These are phyloP conservation scores for Xylaria sp. DNA, from an alignment of 2,329 filamentous ascomycete species.

Conservation along the genomic window DNA sequence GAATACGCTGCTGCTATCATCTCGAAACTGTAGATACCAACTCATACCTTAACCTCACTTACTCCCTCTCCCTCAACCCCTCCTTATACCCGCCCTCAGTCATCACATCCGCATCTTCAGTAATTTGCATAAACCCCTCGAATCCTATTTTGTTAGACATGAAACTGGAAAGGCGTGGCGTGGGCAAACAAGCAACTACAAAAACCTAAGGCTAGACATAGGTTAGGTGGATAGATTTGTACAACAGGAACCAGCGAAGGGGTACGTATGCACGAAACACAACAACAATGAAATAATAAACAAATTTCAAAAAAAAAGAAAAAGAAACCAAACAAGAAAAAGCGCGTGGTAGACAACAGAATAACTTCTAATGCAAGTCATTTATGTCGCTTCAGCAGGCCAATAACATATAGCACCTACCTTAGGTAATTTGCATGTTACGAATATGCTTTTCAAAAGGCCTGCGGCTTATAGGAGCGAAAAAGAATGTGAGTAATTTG, in stretches of 20 bases:
- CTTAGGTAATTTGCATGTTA: too few relatives aligned
- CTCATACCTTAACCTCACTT: constrained; percentile 20
- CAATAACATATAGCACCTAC: too few relatives aligned
- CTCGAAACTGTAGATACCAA: constrained; percentile 64
- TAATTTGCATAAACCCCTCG: constrained; percentile 20
- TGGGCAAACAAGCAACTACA: constrained; percentile 7
- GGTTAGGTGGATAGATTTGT: constrained; percentile 31
- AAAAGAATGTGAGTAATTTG: background rate
- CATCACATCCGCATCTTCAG: constrained; percentile 24
- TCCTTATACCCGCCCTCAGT: constrained; percentile 4
- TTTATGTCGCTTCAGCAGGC: too few relatives aligned
- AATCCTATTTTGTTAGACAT: constrained; percentile 7
- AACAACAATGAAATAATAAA: constrained; percentile 14
- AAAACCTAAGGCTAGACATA: constrained; percentile 28
- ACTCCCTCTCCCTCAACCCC: constrained; percentile 26
- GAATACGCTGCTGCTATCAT: constrained; percentile 97
- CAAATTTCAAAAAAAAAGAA: constrained; percentile 1
- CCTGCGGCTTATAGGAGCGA: too few relatives aligned
- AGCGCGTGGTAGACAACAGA: too few relatives aligned
- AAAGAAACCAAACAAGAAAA: too few relatives aligned
- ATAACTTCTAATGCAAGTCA: too few relatives aligned
- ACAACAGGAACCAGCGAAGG: constrained; percentile 24
- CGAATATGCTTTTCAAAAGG: too few relatives aligned
- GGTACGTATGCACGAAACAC: constrained; percentile 9
- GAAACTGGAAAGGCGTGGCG: background rate